These are phyloP conservation scores for Phytophthora hibernalis DNA, from an alignment of 352 stramenopile species.

Conservation along the genomic window DNA sequence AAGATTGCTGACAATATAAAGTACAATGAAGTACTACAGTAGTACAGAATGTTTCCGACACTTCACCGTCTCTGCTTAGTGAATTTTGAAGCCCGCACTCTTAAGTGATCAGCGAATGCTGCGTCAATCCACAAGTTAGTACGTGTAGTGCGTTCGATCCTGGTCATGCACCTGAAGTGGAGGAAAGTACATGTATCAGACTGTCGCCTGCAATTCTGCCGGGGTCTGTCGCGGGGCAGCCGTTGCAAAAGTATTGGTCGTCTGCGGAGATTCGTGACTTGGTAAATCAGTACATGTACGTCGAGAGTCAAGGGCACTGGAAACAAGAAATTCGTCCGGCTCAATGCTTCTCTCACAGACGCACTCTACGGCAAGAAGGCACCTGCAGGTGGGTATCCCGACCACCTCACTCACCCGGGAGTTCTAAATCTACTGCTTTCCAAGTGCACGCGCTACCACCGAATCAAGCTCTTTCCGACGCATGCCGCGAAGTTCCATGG, in stretches of 20 bases:
- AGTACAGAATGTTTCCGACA: no score
- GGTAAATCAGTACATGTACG: slow-evolving; percentile 67
- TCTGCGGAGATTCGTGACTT: slow-evolving; percentile 61
- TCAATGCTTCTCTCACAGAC: slow-evolving; percentile 75
- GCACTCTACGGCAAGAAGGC: slow-evolving; percentile 77
- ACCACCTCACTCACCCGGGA: slow-evolving; percentile 64
- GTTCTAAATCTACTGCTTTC: slow-evolving; percentile 56
- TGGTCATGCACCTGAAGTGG: slow-evolving; percentile 67
- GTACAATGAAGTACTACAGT: no score
- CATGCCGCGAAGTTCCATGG: slow-evolving; percentile 70
- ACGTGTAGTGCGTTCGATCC: slow-evolving; percentile 61
- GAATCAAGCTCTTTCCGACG: slow-evolving; percentile 71
- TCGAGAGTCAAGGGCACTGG: slow-evolving; percentile 47
- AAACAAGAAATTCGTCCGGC: slow-evolving; percentile 74
- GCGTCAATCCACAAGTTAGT: no score
- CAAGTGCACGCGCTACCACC: slow-evolving; percentile 78
- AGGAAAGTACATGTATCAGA: slow-evolving; percentile 71
- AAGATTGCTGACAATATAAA: no score
- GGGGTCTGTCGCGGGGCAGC: slow-evolving; percentile 25
- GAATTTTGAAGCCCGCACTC: no score
- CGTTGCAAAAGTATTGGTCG: slow-evolving; percentile 62
- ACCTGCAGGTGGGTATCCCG: slow-evolving; percentile 61
- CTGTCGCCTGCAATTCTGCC: slow-evolving; percentile 51
- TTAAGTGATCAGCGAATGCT: no score
- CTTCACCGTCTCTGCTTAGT: no score